A percentile compares a stretch with the other conserved stretches of the same genome.
Conservation (phyloP, 176 grass and related monocot genomes). For the Ensete ventricosum region DNA sequence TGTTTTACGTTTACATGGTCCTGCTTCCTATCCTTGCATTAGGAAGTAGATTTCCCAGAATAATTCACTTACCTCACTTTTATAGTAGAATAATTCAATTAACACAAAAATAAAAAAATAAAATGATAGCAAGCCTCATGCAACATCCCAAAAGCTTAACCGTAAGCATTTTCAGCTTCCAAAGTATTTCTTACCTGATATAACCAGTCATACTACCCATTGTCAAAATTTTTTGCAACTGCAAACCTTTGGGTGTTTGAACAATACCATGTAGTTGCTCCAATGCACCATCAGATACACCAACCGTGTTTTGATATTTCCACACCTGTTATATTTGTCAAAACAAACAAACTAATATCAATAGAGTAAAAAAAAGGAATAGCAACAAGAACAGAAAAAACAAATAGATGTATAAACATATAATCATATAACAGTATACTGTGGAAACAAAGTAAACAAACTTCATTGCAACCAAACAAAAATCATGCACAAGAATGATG, state of each 20-base stretch:
- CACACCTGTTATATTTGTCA: conserved; percentile 30
- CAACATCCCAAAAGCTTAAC: too few species aligned
- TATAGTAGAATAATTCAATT: too few species aligned
- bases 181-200: conserved; percentile 33
- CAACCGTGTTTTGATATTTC: conserved; percentile 33
- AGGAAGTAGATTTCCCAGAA: too few species aligned
- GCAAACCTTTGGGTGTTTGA: conserved; percentile 44
- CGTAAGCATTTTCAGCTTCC: not conserved
- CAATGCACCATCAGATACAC: conserved; percentile 35
- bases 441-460: not conserved
- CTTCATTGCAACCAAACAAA: not conserved
- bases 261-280: conserved; percentile 27
- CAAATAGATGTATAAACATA: too few species aligned
- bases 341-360: not conserved
- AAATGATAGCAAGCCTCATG: too few species aligned
- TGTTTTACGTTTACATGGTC: too few species aligned
- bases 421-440: not conserved
- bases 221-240: conserved; percentile 30
- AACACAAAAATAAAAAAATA: too few species aligned
- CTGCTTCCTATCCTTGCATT: too few species aligned
- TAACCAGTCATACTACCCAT: conserved; percentile 39
- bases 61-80: too few species aligned
- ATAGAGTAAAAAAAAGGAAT: too few species aligned
- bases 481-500: not conserved
- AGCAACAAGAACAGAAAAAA: not conserved